phyloP scores from a whole-genome alignment of 495 filamentous ascomycete genomes.

The Lentithecium fluviatile region DNA sequence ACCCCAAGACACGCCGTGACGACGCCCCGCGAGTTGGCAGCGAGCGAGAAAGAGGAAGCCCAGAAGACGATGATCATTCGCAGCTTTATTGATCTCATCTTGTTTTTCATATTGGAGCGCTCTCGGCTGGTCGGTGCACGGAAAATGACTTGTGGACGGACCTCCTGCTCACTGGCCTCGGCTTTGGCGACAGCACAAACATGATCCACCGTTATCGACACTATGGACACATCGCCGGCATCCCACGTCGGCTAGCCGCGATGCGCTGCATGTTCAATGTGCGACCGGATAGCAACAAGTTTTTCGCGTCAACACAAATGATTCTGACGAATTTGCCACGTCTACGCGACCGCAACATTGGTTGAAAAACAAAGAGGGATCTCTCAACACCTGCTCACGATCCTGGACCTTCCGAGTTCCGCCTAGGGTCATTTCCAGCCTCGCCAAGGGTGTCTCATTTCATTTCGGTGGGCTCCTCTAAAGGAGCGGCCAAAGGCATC shows the following conservation, averaged over 20 bases:
- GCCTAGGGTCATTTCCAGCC: conserved; percentile 26
- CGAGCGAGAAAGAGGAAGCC: background rate
- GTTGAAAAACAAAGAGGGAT: background rate
- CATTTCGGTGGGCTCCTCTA: background rate
- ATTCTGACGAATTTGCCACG: no score
- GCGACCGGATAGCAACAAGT: conserved; percentile 10
- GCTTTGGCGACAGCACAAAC: background rate
- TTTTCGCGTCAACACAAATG: conserved; percentile 1
- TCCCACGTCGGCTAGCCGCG: background rate
- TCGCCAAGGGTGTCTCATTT: conserved; percentile 13
- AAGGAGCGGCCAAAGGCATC: background rate
- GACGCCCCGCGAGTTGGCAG: background rate
- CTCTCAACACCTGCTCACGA: conserved; percentile 1
- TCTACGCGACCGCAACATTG: no score
- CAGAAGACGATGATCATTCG: conserved; percentile 23
- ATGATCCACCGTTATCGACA: conserved; percentile 12
- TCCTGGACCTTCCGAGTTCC: conserved; percentile 8
- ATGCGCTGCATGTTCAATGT: background rate
- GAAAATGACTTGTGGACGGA: conserved; percentile 33
- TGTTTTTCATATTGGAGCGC: background rate
- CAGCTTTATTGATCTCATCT: conserved; percentile 22
- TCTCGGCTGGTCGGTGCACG: conserved; percentile 10
- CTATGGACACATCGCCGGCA: background rate
- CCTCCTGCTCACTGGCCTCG: background rate
- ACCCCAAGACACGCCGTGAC: background rate